Percentiles rank a stretch among this genome's conserved stretches.
These are phyloP conservation scores for Leishmania tropica DNA, from an alignment of 208 protist species.

Conservation along the genomic window DNA sequence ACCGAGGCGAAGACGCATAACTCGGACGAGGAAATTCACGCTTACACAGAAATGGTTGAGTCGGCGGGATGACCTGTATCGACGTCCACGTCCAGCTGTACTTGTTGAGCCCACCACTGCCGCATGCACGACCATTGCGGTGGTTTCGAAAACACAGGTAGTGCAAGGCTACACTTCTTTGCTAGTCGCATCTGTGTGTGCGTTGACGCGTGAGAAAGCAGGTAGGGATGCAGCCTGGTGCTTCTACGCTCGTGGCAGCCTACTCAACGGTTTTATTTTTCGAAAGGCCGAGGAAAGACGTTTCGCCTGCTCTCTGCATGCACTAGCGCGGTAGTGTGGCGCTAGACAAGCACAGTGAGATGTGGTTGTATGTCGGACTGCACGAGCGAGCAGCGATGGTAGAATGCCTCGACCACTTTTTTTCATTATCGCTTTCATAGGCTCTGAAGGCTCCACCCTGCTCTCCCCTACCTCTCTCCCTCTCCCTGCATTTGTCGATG, in stretches of 20 bases:
- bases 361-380: neutral
- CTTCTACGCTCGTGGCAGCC: too few species aligned
- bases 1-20: conserved; percentile 22
- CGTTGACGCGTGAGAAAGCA: neutral
- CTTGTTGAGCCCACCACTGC: neutral
- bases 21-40: conserved; percentile 26
- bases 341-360: neutral
- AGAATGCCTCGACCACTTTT: neutral
- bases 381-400: neutral
- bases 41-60: conserved; percentile 8
- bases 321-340: neutral
- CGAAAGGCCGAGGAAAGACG: neutral
- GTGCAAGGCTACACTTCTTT: neutral
- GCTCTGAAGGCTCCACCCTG: neutral
- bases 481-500: neutral
- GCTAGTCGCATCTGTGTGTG: neutral
- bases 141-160: neutral
- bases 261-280: neutral
- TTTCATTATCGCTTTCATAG: neutral
- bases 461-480: neutral
- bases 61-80: neutral
- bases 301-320: neutral
- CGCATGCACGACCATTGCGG: neutral
- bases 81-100: neutral
- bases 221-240: neutral